Evolutionary conservation across 768 basidiomycete species (phyloP), one percentile per base, ranked within the genome.

Genomic region (Leccinum ochraceum): DNA sequence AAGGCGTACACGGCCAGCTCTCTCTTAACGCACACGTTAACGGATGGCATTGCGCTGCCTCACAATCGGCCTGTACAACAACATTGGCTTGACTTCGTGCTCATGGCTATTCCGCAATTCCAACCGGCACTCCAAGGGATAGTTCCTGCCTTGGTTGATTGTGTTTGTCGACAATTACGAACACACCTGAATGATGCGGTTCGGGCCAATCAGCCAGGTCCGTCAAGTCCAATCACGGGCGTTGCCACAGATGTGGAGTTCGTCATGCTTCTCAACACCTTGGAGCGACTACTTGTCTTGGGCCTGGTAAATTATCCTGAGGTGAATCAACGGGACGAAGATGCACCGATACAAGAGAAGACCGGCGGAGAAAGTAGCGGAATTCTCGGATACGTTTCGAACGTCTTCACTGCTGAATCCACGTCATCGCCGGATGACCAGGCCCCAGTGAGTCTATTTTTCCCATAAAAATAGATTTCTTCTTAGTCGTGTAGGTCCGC

Each of bases 61-160:
- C 74, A 81, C 32, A 97, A 96, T 74, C 85, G 88, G 30, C 82
- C 93, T 1, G 83, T 96, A 26, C 73, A 96, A 32, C 95, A 97
- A 68, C 93, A 97, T 67, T 98, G 96, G 96, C 80, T 98, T 28
- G 96, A 98, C 71, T 98, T 99, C 71, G 81, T 98, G 60, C 82
- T 96, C 57, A 92, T 92, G 87, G 92, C 94, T 1, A 77, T 95
- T 17, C 88, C 93, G 4, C 92, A 94, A 66, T 92, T 94, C 69
- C 89, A 90, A 60, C 86, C 87, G 20, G 78, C 84, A 2, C 77
- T 92, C 1, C 85, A 88, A 55, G 78, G 81, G 10, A 81, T 88
- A 37, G 79, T 96, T 24, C 77, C 83, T 3, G 88, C 94, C 2
- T 79, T 98, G 30, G 87, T 83, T 61, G 93, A 93, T 61, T 90